Evolutionary conservation across 768 basidiomycete species (phyloP), one percentile per base, ranked within the genome.

Genomic region (Stropharia rugosoannulata): DNA sequence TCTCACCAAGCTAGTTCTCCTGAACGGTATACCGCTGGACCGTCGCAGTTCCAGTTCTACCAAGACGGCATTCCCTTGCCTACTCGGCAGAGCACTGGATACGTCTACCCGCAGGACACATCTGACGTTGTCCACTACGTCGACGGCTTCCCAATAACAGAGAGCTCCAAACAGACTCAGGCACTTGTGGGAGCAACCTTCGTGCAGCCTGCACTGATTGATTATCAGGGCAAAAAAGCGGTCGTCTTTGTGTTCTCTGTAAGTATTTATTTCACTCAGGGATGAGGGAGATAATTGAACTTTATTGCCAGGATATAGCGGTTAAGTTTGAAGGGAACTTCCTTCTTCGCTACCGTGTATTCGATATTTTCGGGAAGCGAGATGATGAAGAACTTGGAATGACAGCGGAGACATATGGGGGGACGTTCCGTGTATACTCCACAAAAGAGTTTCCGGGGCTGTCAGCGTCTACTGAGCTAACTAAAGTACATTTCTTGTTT

Each of bases 361-460:
- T 89, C 61, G 84, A 87, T 67, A 70, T 89, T 37, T 81, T 79
- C 62, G 79, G 78, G 0, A 65, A 68, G 22, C 71, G 75, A 59
- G 16, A 65, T 63, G 57, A 45, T 3, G 50, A 64, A 12, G 72
- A 77, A 27, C 64, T 76, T 9, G 72, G 74, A 1, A 74, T 88
- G 5, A 78, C 83, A 59, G 86, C 86, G 1, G 85, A 89, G 69
- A 80, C 80, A 59, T 87, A 82, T 60, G 85, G 87, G 4, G 83
- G 83, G 0, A 59, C 73, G 2, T 88, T 89, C 66, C 80, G 77
- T 19, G 80, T 89, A 0, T 88, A 84, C 63, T 85, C 85, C 9
- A 87, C 87, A 0, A 89, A 89, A 62, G 82, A 86, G 54, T 88
- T 89, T 58, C 86, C 87, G 3, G 84, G 87, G 2, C 69, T 89